A percentile compares a stretch with the other conserved stretches of the same genome.
phyloP scores from a whole-genome alignment of 495 filamentous ascomycete genomes.

The Tuber indicum region DNA sequence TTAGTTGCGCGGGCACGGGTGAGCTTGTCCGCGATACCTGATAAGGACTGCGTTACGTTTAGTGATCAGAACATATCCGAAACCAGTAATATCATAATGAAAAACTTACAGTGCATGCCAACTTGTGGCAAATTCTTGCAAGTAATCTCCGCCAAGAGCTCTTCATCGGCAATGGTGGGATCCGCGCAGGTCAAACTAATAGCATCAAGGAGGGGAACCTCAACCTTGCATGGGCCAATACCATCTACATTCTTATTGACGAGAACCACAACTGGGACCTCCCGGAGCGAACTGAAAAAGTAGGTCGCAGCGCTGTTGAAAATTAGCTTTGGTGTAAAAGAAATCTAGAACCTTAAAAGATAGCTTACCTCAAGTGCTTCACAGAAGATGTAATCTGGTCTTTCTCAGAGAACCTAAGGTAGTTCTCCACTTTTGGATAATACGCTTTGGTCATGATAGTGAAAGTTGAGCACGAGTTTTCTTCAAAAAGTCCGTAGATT shows the following conservation, averaged over 20 bases:
- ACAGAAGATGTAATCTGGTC: neutral
- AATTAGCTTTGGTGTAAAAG: neutral
- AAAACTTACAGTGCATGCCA: neutral
- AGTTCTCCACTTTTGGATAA: neutral
- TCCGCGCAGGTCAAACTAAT: conserved; percentile 14
- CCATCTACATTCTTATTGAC: neutral
- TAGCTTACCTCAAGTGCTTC: neutral
- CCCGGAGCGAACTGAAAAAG: neutral
- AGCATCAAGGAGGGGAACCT: conserved; percentile 7
- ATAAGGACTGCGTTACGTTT: neutral
- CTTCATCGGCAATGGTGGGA: conserved; percentile 17
- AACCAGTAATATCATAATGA: neutral
- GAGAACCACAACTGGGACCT: neutral
- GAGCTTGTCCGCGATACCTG: neutral
- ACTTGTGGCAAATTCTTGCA: conserved; percentile 13
- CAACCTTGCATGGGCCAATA: neutral
- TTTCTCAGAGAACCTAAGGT: neutral
- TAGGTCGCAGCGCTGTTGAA: neutral
- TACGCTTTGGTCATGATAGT: neutral
- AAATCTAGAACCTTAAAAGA: neutral
- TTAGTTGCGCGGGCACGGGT: neutral
- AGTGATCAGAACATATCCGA: neutral
- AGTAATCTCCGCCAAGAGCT: conserved; percentile 14
- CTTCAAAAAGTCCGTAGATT: neutral
- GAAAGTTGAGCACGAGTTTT: neutral